Percentiles rank a stretch among this genome's conserved stretches.
phyloP scores from a whole-genome alignment of 495 filamentous ascomycete species.

The Cercophora sp. region DNA sequence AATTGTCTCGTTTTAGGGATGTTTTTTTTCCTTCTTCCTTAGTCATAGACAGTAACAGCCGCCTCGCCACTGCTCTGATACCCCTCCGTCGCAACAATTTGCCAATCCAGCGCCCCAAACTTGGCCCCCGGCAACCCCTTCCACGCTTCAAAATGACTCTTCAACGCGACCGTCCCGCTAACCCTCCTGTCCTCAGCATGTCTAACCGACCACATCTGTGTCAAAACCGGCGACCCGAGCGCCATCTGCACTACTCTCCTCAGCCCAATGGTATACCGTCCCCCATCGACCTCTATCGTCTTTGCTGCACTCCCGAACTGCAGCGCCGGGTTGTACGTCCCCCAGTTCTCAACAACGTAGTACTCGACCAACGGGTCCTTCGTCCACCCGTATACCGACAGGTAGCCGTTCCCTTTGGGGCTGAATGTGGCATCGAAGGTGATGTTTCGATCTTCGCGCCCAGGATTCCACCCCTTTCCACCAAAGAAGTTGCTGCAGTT shows the following conservation, averaged over 20 bases:
- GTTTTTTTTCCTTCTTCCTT: too few relatives aligned
- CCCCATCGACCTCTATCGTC: not conserved
- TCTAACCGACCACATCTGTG: not conserved
- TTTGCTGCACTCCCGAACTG: not conserved
- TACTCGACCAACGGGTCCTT: not conserved
- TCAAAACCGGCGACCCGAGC: not conserved
- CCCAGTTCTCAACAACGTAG: constrained; percentile 5
- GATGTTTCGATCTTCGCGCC: not conserved
- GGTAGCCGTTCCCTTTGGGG: not conserved
- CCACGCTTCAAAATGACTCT: not conserved
- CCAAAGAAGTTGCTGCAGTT: constrained; percentile 7
- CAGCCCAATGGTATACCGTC: not conserved
- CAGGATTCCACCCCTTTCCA: constrained; percentile 7
- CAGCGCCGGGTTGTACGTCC: not conserved
- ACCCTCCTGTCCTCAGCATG: not conserved
- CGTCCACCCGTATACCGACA: constrained; percentile 2
- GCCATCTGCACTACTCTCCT: not conserved
- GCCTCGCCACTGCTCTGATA: not conserved
- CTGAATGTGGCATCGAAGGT: not conserved
- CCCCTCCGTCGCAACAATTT: not conserved
- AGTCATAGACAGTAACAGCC: not conserved
- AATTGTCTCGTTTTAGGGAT: too few relatives aligned
- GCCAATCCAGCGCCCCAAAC: too few relatives aligned
- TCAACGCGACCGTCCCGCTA: not conserved
- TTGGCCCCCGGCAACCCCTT: not conserved